Evolutionary conservation across 148 eudicot genomes (phyloP).

Genomic region (Oxyria digyna): DNA sequence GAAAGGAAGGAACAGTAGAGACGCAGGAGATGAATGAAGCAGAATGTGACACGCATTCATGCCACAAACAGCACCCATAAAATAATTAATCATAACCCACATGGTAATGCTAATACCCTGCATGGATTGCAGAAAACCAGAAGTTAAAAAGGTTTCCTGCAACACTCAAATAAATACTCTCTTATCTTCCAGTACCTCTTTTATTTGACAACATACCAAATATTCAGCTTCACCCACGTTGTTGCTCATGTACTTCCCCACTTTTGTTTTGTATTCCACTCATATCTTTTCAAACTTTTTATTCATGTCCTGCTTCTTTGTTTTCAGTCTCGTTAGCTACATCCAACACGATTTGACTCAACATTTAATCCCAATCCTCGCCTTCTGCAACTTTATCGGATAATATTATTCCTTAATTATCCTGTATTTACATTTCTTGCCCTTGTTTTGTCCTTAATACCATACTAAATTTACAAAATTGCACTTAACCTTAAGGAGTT

Average conservation of each 20-base stretch:
- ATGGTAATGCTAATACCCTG: neutral
- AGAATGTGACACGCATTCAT: too few species aligned
- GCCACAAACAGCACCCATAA: too few species aligned
- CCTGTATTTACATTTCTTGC: neutral
- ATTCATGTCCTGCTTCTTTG: too few species aligned
- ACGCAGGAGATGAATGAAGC: too few species aligned
- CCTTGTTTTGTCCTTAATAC: too few species aligned
- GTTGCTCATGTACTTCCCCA: neutral
- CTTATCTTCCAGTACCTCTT: neutral
- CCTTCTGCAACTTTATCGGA: neutral
- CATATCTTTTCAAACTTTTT: neutral
- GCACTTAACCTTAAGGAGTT: too few species aligned
- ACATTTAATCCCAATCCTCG: neutral
- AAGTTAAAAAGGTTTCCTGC: neutral
- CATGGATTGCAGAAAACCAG: neutral
- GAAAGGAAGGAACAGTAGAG: too few species aligned
- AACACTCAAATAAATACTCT: neutral
- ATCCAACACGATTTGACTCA: neutral
- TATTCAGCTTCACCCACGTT: neutral
- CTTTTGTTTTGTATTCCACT: neutral
- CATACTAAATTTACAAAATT: too few species aligned
- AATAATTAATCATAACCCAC: slow-evolving; percentile 3
- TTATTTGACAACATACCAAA: neutral
- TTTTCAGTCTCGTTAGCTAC: too few species aligned
- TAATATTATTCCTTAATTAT: neutral